Base-by-base conservation (phyloP, 1,139 yeast genomes). In the Hansenula anomala region DNA sequence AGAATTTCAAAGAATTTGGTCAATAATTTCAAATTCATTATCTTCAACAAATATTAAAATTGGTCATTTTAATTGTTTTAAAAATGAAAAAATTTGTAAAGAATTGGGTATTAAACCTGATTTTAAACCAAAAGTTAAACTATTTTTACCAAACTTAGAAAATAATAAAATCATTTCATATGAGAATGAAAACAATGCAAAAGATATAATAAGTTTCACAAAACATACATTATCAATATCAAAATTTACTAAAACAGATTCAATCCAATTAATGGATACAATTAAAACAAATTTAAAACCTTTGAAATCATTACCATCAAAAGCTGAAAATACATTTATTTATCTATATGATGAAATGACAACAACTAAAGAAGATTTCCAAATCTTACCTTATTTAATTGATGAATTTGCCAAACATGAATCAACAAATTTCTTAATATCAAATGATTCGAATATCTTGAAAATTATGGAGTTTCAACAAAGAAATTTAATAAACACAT, bases 41-140 rank as follows among this genome's bases (percentile, higher is more conserved):
- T 32, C 30, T 3, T 49, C 63, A 12, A 53, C 65, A 9, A 60
- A 63, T 9, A 61, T 74, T n/a, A 61, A 61, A n/a, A 60, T 76
- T 0, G 82, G 74, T 9, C 87, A 78, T 56, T 63, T 82, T 45
- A 78, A 77, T 59, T 83, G 92, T 58, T 56, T 59, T 24, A 56
- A 71, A 16, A 68, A 78, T 48, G 60, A 66, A 4, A 62, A 61
- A 17, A 51, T 81, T 5, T 83, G 92, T 55, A 52, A 60, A 27
- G 62, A 69, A 37, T 55, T 83, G 30, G 80, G 79, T 0, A 43
- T 47, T 0, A 42, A 42, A 30, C 17, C 46, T 30, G 36, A 51
- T 35, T 23, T 23, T 17, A 38, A 43, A 38, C 70, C 71, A 14
- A 49, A 57, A n/a, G 58, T 69, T 8, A 61, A 66, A 27, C 55